Evolutionary conservation across 129 eudicot species (phyloP).

Genomic region (Erigeron canadensis): DNA sequence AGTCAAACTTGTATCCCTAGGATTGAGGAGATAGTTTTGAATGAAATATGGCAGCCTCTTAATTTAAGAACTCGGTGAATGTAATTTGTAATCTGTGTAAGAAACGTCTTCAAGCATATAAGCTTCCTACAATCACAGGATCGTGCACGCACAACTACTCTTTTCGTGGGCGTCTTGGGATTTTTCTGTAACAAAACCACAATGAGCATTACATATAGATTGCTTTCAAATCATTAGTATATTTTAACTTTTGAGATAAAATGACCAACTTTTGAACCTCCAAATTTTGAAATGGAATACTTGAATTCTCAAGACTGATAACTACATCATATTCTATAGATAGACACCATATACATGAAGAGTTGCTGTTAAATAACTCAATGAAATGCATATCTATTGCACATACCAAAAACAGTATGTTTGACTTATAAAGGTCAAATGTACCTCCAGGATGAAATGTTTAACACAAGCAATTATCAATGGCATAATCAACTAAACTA

Average conservation of each 20-base stretch:
- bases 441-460: neutral
- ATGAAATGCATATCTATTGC: neutral
- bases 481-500: neutral
- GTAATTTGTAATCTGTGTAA: neutral
- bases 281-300: neutral
- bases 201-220: neutral
- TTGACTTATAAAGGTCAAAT: neutral
- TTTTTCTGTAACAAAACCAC: slow-evolving; percentile 38
- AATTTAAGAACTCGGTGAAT: slow-evolving; percentile 7
- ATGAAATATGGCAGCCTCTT: neutral
- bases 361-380: neutral
- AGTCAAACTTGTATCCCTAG: neutral
- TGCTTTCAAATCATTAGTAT: neutral
- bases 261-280: neutral
- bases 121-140: slow-evolving; percentile 30
- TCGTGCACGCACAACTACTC: slow-evolving; percentile 52
- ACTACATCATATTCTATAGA: neutral
- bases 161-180: slow-evolving; percentile 38
- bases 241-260: slow-evolving; percentile 7
- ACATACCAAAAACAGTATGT: neutral
- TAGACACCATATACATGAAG: neutral
- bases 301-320: neutral
- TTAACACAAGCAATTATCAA: neutral
- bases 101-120: neutral
- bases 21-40: neutral